Evolutionary conservation across 2,329 filamentous ascomycete genomes (phyloP), one percentile per base, ranked within the genome.

Genomic region (Corniculantispora saksenae): DNA sequence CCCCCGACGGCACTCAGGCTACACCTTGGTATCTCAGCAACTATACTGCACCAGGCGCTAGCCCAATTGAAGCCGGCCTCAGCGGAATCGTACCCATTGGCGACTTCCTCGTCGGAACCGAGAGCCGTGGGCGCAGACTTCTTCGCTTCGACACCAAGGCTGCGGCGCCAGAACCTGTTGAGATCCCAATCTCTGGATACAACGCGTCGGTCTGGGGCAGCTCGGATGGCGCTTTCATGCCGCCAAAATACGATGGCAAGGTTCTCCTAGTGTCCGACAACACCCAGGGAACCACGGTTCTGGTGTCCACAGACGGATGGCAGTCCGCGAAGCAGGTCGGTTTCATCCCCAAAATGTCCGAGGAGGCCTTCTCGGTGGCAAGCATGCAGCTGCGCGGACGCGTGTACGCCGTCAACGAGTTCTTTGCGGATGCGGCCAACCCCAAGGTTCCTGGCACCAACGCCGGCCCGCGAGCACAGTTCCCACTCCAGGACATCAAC

Each of bases 261-360:
- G 73, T 80, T 2, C 65, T 79, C 8, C 69, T 80, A 9, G 71
- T 76, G 0, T 66, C 76, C 0, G 73, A 75, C 64, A 70, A 75
- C 27, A 55, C 35, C 3, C 60, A 67, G 3, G 79, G 79, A 1
- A 72, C 75, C 15, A 73, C 75, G 25, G 78, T 81, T 21, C 62
- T 80, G 19, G 67, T 72, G 15, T 79, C 77, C 2, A 65, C 67
- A n/a, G 74, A 80, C 40, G 71, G 67, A 23, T 81, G 78, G 78
- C 67, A 69, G 29, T 68, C 68, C 3, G 78, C 78, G 3, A 72
- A 78, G 68, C 73, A 76, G 23, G 48, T 80, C 12, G 78, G 78
- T 0, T 70, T 69, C 0, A 69, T 79, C 0, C 61, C 74, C 17
- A 74, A 72, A 25, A 64, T 64, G 12, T 60, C 63, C 21, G 43